These are phyloP conservation scores for Pyrus betulifolia DNA, from an alignment of 306 rosid species.

Conservation along the genomic window DNA sequence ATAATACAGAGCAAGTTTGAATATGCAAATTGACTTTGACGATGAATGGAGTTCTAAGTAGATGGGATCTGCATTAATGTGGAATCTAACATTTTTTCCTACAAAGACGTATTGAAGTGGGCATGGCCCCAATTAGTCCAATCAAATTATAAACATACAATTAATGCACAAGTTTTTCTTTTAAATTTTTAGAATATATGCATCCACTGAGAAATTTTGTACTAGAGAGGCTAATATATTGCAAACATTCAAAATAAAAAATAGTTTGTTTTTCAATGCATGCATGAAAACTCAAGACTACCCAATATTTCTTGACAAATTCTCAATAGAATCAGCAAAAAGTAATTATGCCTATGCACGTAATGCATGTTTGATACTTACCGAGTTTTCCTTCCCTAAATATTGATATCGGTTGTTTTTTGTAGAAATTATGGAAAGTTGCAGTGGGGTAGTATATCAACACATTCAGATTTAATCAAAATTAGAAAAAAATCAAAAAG, in stretches of 20 bases:
- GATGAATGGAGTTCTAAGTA: not conserved
- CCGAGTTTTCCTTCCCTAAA: rapidly evolving
- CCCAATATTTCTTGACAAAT: not conserved
- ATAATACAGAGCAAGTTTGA: not conserved
- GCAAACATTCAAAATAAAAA: too few species aligned
- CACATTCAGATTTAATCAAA: too few species aligned
- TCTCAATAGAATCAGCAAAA: not conserved
- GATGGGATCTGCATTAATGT: not conserved
- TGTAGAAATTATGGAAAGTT: too few species aligned
- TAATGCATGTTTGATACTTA: too few species aligned
- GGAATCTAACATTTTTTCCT: not conserved
- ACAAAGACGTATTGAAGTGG: not conserved
- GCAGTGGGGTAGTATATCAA: rapidly evolving
- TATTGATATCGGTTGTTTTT: too few species aligned
- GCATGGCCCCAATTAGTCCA: not conserved
- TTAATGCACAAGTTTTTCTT: not conserved
- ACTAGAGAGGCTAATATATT: too few species aligned
- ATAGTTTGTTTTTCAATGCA: too few species aligned
- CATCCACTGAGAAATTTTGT: not conserved
- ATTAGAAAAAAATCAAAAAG: too few species aligned
- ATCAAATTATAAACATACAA: not conserved
- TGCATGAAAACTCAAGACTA: too few species aligned
- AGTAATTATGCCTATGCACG: too few species aligned
- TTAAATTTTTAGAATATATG: not conserved
- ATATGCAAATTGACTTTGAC: not conserved